A percentile compares a stretch with the other conserved stretches of the same genome.
These are phyloP conservation scores for Suhomyces chickasaworum DNA, from an alignment of 1,139 yeast species.

Conservation along the genomic window DNA sequence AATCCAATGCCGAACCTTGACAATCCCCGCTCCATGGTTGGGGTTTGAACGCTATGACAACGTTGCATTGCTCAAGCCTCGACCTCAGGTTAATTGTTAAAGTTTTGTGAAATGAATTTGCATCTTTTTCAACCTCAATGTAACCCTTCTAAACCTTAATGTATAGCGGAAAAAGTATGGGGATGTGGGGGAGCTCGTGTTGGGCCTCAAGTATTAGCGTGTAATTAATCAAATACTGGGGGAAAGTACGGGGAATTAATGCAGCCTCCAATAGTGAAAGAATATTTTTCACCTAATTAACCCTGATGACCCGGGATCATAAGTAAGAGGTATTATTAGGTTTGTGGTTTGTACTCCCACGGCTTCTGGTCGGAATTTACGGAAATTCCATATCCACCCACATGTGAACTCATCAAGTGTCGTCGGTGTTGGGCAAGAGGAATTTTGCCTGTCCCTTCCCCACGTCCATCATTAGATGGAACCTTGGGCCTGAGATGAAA, in stretches of 20 bases:
- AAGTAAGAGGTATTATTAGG: neutral
- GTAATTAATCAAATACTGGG: no score
- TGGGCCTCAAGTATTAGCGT: neutral
- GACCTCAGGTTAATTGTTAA: neutral
- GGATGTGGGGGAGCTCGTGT: neutral
- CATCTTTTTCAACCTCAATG: neutral
- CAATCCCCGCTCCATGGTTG: neutral
- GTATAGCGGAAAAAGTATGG: neutral
- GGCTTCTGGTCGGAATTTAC: neutral
- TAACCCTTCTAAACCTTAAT: neutral
- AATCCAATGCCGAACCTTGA: neutral
- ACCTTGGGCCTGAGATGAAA: no score
- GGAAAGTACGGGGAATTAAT: neutral
- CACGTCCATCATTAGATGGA: no score
- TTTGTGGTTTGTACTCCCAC: neutral
- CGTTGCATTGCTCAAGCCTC: neutral
- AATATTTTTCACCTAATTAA: neutral
- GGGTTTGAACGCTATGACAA: neutral
- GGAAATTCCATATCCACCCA: neutral
- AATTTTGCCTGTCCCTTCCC: no score
- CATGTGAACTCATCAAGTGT: neutral
- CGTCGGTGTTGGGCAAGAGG: no score
- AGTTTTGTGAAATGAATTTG: neutral
- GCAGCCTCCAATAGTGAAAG: neutral
- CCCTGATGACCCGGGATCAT: neutral